Evolutionary conservation across 2,329 filamentous ascomycete genomes (phyloP), one percentile per base, ranked within the genome.

Genomic region (Chaetomium sp.): DNA sequence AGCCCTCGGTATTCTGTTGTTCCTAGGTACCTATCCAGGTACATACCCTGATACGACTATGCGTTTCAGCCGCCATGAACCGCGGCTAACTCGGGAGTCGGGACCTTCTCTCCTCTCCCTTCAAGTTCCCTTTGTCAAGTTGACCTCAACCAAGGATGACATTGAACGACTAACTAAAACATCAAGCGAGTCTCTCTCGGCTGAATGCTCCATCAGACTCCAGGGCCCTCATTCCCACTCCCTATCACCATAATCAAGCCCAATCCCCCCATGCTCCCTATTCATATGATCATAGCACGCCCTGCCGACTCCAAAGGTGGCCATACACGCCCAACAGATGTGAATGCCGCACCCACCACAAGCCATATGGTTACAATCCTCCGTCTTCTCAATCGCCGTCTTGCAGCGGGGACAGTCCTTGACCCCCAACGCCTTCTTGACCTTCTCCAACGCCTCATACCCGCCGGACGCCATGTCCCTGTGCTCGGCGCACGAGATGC

Each of bases 291-390:
- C 27, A 58, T 77, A 76, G 35, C 72, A 73, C 27, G 33, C 29
- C 0, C 4, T 10, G 0, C 58, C 49, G 10, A 35, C 58, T 3
- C 69, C 21, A 65, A 82, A 82, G 0, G 68, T 69, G 13, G 61
- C 63, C 71, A 82, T 65, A 64, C 82, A 84, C 3, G 77, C 72
- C 80, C 81, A 84, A 65, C 81, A 84, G 33, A 83, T 80, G 63
- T 83, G 78, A 1, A 74, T 68, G 2, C 71, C 66, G 63, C 82
- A 84, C 0, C 65, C 68, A 0, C 38, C 47, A 64, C 82, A 84
- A 0, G 65, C 69, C 65, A 84, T 79, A 67, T 83, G 80, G 66
- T 82, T 77, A 65, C 82, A 84, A 0, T 81, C 82, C 0, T 72
- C 72, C 0, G 62, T 70, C 73, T 82, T 83, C 65, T 81, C 75